Evolutionary conservation across 768 basidiomycete genomes (phyloP).

Genomic region (Russula lepida): DNA sequence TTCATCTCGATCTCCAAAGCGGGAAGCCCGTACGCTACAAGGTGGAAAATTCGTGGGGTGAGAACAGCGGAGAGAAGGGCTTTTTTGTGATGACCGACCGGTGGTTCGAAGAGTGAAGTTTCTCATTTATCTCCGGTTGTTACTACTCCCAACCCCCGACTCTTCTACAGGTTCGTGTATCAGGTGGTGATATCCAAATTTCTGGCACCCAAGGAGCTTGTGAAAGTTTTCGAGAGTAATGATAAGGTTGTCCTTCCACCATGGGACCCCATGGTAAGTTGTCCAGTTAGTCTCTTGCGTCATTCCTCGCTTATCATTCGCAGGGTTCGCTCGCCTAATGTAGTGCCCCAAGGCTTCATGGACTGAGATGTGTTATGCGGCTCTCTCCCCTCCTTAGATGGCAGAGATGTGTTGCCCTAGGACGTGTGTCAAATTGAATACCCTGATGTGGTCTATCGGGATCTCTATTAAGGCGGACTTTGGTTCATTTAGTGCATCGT

Average conservation of each 20-base stretch:
- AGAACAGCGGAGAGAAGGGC: slow-evolving; percentile 66
- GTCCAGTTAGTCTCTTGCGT: neutral
- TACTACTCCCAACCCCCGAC: neutral
- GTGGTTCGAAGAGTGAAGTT: slow-evolving; percentile 85
- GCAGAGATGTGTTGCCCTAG: too few relatives aligned
- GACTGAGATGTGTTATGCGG: neutral
- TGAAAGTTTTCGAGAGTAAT: slow-evolving; percentile 66
- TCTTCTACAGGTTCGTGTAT: slow-evolving; percentile 64
- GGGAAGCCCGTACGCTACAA: slow-evolving; percentile 86
- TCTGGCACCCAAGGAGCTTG: slow-evolving; percentile 72
- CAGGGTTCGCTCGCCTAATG: slow-evolving; percentile 19
- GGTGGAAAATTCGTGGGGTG: slow-evolving; percentile 96
- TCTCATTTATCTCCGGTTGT: neutral
- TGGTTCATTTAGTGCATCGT: neutral
- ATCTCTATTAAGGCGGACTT: neutral
- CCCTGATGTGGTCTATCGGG: neutral
- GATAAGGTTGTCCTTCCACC: slow-evolving; percentile 64
- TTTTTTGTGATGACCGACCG: slow-evolving; percentile 86
- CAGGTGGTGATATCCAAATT: slow-evolving; percentile 85
- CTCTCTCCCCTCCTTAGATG: neutral
- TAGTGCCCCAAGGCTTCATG: neutral
- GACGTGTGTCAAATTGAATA: neutral
- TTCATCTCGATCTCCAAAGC: slow-evolving; percentile 63
- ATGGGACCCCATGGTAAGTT: slow-evolving; percentile 84
- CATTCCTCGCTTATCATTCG: neutral